Evolutionary conservation across 75 land plant species (phyloP), one percentile per base, ranked within the genome.

Genomic region (Gnetum montanum): DNA sequence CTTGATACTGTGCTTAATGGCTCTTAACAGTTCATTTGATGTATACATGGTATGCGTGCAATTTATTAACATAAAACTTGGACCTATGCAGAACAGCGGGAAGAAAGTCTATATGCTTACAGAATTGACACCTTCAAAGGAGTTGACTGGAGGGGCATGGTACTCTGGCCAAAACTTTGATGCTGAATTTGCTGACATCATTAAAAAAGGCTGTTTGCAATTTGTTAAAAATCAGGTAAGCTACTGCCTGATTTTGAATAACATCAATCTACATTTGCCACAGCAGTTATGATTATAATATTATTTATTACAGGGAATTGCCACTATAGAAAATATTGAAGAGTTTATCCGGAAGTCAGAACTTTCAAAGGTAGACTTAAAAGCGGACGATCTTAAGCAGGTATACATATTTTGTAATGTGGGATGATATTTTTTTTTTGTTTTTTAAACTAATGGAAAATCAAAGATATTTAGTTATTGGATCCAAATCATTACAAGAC

Each of bases 91-190:
- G 55, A 70, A 73, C 43, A 73, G 76, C 47, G 61, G 59, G 6
- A 73, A 54, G 34, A 81, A 78, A 48, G 62, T 67, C 45, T 95
- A 63, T 63, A 78, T 95, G 74, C 83, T 85, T 2, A 67, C 57
- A 8, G 92, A 90, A 45, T 72, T 83, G 60, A 74, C 78, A 31
- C 96, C 99, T 12, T 78, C 96, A 23, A 67, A 68, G 57, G 89
- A 90, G 59, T 40, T 90, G 11, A 73, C 85, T 50, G 99, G 99
- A 20, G 96, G 96, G 3, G 61, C 67, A 8, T 90, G 77, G 78
- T 90, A 90, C 49, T 60, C 62, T 0, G 83, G 75, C 25, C 88
- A 88, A 44, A 68, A 68, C 18, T 76, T 83, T 49, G 86, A 95
- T 57, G 51, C 50, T 15, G 88, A 75, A 12, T 74, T 78, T 54